Evolutionary conservation across 805 yeast species (phyloP).

Genomic region (Pichia nanzhaoensis): DNA sequence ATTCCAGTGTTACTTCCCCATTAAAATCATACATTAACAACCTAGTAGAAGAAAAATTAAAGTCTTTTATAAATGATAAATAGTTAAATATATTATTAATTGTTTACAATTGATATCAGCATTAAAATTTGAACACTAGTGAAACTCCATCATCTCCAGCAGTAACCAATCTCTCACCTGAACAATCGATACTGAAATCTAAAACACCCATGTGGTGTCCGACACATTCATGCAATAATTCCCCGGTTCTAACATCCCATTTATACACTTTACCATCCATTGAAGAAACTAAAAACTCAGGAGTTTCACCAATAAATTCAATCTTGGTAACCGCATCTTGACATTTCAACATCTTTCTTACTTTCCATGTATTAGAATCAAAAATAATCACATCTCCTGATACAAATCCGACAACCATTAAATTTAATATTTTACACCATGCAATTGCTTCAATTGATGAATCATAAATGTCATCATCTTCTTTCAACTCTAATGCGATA

Average conservation of each 20-base stretch:
- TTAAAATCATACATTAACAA: conserved; percentile 44
- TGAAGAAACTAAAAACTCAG: conserved; percentile 59
- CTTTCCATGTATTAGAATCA: conserved; percentile 81
- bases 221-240: conserved; percentile 64
- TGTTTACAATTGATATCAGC: too few species aligned
- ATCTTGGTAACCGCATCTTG: conserved; percentile 85
- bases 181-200: conserved; percentile 66
- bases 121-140: conserved; percentile 47
- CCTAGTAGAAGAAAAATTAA: conserved; percentile 40
- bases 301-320: conserved; percentile 49
- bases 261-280: conserved; percentile 83
- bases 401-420: conserved; percentile 84
- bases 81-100: background rate
- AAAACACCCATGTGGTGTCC: conserved; percentile 95
- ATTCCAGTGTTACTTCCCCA: conserved; percentile 36
- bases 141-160: conserved; percentile 98
- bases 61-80: background rate
- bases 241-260: conserved; percentile 87
- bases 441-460: conserved; percentile 74
- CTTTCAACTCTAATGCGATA: conserved; percentile 53
- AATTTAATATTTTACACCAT: conserved; percentile 55
- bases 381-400: conserved; percentile 79
- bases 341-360: conserved; percentile 61
- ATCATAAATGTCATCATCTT: conserved; percentile 51
- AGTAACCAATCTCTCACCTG: conserved; percentile 67